A percentile compares a stretch with the other conserved stretches of the same genome.
phyloP scores from a whole-genome alignment of 202 grass and related monocot species.

The Hordeum pubiflorum region DNA sequence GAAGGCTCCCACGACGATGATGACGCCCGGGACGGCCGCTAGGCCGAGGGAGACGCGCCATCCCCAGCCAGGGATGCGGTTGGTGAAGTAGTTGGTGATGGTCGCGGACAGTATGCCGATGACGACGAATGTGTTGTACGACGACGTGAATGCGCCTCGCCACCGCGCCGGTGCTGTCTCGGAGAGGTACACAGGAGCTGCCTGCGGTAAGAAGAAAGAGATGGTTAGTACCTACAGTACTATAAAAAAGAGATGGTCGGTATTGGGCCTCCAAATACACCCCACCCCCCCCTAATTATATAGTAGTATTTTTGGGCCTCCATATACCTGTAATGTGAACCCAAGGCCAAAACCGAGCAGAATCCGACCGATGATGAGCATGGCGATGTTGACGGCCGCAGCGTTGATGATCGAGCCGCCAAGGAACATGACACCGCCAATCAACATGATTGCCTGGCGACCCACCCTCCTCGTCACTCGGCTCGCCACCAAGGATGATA shows the following conservation, averaged over 20 bases:
- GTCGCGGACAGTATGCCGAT: slow-evolving; percentile 27
- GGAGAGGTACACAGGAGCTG: slow-evolving; percentile 34
- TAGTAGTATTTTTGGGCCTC: no score
- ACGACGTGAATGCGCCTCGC: slow-evolving; percentile 41
- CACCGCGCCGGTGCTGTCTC: slow-evolving; percentile 34
- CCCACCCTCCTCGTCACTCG: not conserved
- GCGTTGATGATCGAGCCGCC: not conserved
- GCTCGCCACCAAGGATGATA: slow-evolving; percentile 19
- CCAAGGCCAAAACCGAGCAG: slow-evolving; percentile 35
- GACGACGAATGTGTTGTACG: slow-evolving; percentile 17
- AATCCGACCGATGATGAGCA: slow-evolving; percentile 31
- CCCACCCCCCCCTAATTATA: not conserved
- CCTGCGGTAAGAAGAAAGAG: not conserved
- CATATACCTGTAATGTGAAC: slow-evolving; percentile 9
- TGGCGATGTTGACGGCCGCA: not conserved
- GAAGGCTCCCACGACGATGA: slow-evolving; percentile 21
- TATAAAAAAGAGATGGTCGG: not conserved
- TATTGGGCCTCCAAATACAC: not conserved
- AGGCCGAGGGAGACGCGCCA: slow-evolving; percentile 50
- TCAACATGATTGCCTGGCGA: slow-evolving; percentile 1
- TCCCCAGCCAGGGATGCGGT: slow-evolving; percentile 27
- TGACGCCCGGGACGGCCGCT: slow-evolving; percentile 25
- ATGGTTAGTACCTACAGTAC: no score
- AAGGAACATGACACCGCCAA: slow-evolving; percentile 8
- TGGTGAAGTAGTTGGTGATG: slow-evolving; percentile 35